Conservation (phyloP, 805 yeast genomes). For the Cyberlindnera nakhonratchasimensis region DNA sequence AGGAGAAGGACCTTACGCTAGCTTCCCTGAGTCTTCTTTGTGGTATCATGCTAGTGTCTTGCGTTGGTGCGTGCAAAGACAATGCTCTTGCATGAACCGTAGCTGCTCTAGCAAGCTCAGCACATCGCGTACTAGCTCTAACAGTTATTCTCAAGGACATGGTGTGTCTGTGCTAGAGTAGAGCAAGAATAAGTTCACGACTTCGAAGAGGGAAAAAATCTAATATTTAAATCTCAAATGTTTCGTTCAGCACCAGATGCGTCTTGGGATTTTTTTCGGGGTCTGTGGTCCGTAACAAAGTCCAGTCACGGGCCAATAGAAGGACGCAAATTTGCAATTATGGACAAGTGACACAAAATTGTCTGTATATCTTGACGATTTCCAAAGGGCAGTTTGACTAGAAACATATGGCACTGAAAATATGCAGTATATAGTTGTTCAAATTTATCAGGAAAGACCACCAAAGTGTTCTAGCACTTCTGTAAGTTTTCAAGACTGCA, state of each 20-base stretch:
- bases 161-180: background rate
- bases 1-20: slow-evolving; percentile 9
- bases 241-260: background rate
- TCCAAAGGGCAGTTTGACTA: too few species aligned
- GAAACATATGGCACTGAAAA: too few species aligned
- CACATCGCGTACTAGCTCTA: background rate
- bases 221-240: slow-evolving; percentile 1
- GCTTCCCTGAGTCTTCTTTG: background rate
- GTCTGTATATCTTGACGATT: too few species aligned
- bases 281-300: slow-evolving; percentile 5
- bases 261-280: background rate
- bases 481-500: too few species aligned
- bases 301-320: slow-evolving; percentile 12
- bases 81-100: background rate
- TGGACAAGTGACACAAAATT: too few species aligned
- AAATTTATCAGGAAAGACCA: too few species aligned
- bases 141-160: background rate
- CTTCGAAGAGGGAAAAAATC: background rate
- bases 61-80: background rate
- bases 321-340: slow-evolving; percentile 16
- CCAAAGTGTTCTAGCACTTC: too few species aligned
- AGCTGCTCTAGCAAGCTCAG: background rate
- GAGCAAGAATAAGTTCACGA: background rate
- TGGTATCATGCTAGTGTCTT: background rate
- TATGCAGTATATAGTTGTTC: too few species aligned